Evolutionary conservation across 2,329 filamentous ascomycete species (phyloP).

Genomic region (Xylariaceae sp.): DNA sequence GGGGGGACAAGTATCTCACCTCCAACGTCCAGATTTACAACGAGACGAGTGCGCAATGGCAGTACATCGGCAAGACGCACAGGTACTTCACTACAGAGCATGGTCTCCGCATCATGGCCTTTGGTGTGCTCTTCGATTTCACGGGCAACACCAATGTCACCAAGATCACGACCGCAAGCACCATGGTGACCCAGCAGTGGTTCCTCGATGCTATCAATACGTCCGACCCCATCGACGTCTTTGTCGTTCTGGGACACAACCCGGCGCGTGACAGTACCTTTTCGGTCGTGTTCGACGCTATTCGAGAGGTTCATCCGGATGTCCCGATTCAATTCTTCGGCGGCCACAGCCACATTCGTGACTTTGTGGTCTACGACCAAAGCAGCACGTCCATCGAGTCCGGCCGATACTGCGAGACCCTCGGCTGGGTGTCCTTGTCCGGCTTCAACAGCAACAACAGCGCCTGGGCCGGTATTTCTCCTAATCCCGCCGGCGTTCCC

Average conservation of each 20-base stretch:
- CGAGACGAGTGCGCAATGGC: conserved; percentile 31
- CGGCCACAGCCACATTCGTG: conserved; percentile 61
- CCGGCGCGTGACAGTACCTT: conserved; percentile 47
- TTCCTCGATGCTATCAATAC: conserved; percentile 54
- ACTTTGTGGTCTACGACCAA: conserved; percentile 61
- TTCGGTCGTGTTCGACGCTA: conserved; percentile 48
- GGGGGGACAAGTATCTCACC: conserved; percentile 41
- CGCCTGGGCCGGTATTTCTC: conserved; percentile 24
- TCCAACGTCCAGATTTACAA: conserved; percentile 42
- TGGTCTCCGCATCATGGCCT: conserved; percentile 40
- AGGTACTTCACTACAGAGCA: conserved; percentile 40
- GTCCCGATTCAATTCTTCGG: conserved; percentile 61
- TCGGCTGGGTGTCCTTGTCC: conserved; percentile 62
- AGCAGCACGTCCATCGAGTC: conserved; percentile 58
- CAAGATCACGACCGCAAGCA: conserved; percentile 52
- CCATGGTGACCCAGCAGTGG: conserved; percentile 52
- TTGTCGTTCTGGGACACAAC: conserved; percentile 61
- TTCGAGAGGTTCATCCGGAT: conserved; percentile 50
- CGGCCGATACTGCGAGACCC: conserved; percentile 60
- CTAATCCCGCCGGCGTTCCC: conserved; percentile 32
- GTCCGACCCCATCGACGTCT: conserved; percentile 55
- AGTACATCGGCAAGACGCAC: conserved; percentile 40
- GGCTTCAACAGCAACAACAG: conserved; percentile 48
- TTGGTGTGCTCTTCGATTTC: conserved; percentile 42
- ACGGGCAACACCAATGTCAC: conserved; percentile 57